A percentile compares a stretch with the other conserved stretches of the same genome.
Conservation (phyloP, 495 filamentous ascomycete genomes). For the Penicillium antarcticum region DNA sequence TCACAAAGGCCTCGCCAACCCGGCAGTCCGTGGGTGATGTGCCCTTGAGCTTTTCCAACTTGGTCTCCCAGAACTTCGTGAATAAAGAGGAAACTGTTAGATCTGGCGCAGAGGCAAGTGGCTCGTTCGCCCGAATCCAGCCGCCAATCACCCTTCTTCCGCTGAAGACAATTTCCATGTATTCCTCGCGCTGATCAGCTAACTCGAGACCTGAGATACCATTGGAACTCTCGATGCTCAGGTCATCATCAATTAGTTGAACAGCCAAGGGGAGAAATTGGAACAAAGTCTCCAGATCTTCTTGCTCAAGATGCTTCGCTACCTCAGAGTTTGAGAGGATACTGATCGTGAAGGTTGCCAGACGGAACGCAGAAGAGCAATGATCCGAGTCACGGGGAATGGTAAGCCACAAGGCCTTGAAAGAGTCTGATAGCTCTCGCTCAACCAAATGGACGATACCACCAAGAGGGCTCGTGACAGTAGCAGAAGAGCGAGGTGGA, state of each 20-base stretch:
- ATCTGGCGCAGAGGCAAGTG: slow-evolving; percentile 6
- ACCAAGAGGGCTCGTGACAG: slow-evolving; percentile 67
- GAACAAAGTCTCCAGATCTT: slow-evolving; percentile 37
- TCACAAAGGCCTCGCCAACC: slow-evolving; percentile 41
- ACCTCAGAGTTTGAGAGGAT: slow-evolving; percentile 44
- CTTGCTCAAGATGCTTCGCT: slow-evolving; percentile 22
- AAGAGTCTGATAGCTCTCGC: slow-evolving; percentile 23
- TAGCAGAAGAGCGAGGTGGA: slow-evolving; percentile 57
- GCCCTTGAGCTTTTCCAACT: slow-evolving; percentile 28
- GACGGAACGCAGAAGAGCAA: slow-evolving; percentile 67
- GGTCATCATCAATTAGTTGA: slow-evolving; percentile 61
- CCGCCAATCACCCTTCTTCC: slow-evolving; percentile 51
- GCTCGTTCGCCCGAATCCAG: slow-evolving; percentile 35
- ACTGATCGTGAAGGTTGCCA: slow-evolving; percentile 62
- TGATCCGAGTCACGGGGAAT: slow-evolving; percentile 61
- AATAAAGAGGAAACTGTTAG: slow-evolving; percentile 23
- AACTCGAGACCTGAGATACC: slow-evolving; percentile 47
- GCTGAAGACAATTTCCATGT: slow-evolving; percentile 57
- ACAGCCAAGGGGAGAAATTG: slow-evolving; percentile 50
- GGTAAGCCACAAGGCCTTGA: slow-evolving; percentile 21
- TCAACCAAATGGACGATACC: slow-evolving; percentile 67
- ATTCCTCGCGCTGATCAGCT: slow-evolving; percentile 54
- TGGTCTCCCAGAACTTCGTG: slow-evolving; percentile 33
- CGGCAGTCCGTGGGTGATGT: slow-evolving; percentile 35
- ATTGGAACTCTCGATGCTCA: slow-evolving; percentile 56